Evolutionary conservation across 345 rosid genomes (phyloP).

Genomic region (Carallia brachiata): DNA sequence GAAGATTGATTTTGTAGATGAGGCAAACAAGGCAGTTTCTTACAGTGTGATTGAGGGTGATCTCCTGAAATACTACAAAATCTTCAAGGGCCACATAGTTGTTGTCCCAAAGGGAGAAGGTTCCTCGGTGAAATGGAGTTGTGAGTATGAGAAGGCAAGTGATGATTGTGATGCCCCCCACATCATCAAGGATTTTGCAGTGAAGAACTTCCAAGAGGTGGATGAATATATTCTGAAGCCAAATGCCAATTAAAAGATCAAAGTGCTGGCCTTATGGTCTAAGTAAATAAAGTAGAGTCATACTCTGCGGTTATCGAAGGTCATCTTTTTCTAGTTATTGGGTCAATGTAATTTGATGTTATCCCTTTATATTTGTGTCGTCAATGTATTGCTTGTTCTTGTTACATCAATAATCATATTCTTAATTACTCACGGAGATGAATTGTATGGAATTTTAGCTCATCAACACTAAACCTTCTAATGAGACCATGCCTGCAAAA

Average conservation of each 20-base stretch:
- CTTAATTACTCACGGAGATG: neutral
- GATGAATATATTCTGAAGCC: slow-evolving; percentile 54
- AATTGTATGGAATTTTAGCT: neutral
- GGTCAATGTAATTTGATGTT: too few species aligned
- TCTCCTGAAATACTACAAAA: slow-evolving; percentile 71
- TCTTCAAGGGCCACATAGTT: slow-evolving; percentile 51
- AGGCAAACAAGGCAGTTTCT: slow-evolving; percentile 42
- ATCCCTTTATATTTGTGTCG: too few species aligned
- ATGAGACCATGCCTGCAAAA: neutral
- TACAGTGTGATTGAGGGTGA: slow-evolving; percentile 78
- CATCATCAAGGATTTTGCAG: slow-evolving; percentile 68
- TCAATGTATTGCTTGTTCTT: neutral
- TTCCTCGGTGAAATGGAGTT: slow-evolving; percentile 70
- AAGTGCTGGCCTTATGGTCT: neutral
- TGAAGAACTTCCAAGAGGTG: slow-evolving; percentile 69
- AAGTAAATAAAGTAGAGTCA: neutral
- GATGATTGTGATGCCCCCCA: slow-evolving; percentile 70
- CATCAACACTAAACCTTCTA: neutral
- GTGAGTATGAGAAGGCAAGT: slow-evolving; percentile 67
- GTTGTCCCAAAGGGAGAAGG: slow-evolving; percentile 63
- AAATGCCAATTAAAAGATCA: neutral
- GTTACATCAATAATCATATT: neutral
- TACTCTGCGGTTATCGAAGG: neutral
- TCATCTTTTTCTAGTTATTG: neutral
- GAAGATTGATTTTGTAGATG: slow-evolving; percentile 66